Base-by-base conservation (phyloP, 179 eudicot genomes). In the Silene noctiflora region DNA sequence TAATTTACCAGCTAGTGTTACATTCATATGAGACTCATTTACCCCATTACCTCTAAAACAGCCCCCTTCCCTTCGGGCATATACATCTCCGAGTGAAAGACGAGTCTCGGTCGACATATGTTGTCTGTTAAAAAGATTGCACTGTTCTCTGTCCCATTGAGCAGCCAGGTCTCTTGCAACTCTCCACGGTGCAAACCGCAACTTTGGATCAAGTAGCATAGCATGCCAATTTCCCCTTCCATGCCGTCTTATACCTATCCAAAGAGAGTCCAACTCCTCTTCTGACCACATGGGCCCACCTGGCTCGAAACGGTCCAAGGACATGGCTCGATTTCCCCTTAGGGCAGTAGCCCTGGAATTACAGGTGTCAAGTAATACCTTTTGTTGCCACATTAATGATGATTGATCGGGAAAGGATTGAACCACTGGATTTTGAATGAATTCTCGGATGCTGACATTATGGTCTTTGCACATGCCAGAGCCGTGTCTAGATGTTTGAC, bases 181-280 rank as follows among this genome's bases (percentile, higher is more conserved):
- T 73, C 91, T 84, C 87, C 89, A 87, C 3, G 88, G 85, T 22
- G 82, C 69, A 51, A 90, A 90, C 29, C 83, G 85, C 61, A 90
- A 80, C 77, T 85, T 82, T 16, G 88, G 92, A 76, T 90, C 92
- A 64, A 81, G 80, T 60, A 87, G 72, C 85, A 88, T 90, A 27
- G 86, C 81, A 51, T 84, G 88, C 95, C 95, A 90, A 74, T 88
- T 86, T 4, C 91, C 92, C 75, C 83, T 77, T 53, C 92, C 95
- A 72, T 90, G 85, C 73, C 95, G 84, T 74, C 95, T 83, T 25
- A 90, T 82, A 78, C 95, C 92, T 3, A 88, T 83, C 95, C 95
- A 90, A 58, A 90, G 85, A 75, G 81, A 86, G 69, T 90, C 95
- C 72, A 90, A 63, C 77, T 90, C 95, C 55, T 88, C 89, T 62